These are phyloP conservation scores for Circinella minor DNA, from an alignment of 371 early-diverging fungal genomes.

Conservation along the genomic window DNA sequence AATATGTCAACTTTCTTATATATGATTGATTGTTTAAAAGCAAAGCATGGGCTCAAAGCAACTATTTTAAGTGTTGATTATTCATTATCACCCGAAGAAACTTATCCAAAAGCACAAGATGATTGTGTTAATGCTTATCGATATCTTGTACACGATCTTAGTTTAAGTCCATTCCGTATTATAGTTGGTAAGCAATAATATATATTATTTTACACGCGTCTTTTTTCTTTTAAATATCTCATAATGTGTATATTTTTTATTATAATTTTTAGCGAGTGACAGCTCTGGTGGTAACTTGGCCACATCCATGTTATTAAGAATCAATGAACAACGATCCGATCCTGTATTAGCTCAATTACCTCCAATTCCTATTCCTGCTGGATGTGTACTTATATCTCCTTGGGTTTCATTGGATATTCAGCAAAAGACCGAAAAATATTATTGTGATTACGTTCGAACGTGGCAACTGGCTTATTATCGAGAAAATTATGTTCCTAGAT, in stretches of 20 bases:
- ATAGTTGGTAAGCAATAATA: conserved; percentile 26
- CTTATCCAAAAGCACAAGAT: conserved; percentile 30
- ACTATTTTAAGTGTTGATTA: conserved; percentile 32
- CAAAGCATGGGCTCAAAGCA: conserved; percentile 12
- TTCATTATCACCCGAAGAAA: conserved; percentile 26
- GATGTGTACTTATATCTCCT: conserved; percentile 35
- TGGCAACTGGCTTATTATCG: conserved; percentile 2
- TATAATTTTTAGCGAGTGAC: conserved; percentile 32
- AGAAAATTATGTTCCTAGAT: conserved; percentile 14
- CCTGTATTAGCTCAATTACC: conserved; percentile 9
- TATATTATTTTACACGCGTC: too few relatives aligned
- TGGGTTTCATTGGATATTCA: conserved; percentile 27
- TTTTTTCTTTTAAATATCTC: too few relatives aligned
- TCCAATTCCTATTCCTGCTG: conserved; percentile 27
- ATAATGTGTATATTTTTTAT: too few relatives aligned
- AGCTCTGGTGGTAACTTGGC: conserved; percentile 40
- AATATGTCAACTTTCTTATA: conserved; percentile 23
- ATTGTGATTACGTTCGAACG: conserved; percentile 7
- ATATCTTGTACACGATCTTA: conserved; percentile 31
- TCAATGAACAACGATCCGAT: conserved; percentile 22
- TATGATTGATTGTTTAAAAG: conserved; percentile 16
- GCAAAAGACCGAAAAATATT: conserved; percentile 8
- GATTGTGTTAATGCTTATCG: conserved; percentile 39
- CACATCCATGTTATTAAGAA: conserved; percentile 13
- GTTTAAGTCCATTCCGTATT: conserved; percentile 30